Evolutionary conservation across 2,329 filamentous ascomycete species (phyloP).

Genomic region (Iodosphaeria phyllophila): DNA sequence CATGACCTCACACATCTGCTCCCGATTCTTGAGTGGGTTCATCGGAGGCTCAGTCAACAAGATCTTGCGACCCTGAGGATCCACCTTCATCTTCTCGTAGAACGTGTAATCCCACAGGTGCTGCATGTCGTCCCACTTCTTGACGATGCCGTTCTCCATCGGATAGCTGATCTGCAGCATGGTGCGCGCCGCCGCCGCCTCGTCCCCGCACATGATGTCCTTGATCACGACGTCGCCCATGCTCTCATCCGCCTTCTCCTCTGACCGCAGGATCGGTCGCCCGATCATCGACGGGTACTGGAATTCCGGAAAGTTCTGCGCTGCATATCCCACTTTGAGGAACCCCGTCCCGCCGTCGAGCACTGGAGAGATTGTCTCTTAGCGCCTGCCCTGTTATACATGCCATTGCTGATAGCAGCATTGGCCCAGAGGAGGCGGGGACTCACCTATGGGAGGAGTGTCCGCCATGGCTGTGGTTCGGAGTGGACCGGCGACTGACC

Average conservation of each 20-base stretch:
- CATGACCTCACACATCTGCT: slow-evolving; percentile 99
- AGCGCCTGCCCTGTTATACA: too few species aligned
- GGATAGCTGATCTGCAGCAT: slow-evolving; percentile 99
- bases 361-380: too few species aligned
- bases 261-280: slow-evolving; percentile 88
- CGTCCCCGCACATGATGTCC: slow-evolving; percentile 99
- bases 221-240: slow-evolving; percentile 56
- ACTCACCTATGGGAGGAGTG: too few species aligned
- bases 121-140: slow-evolving; percentile 99
- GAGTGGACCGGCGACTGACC: too few species aligned
- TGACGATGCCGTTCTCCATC: slow-evolving; percentile 99
- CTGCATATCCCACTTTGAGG: slow-evolving; percentile 98
- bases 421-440: too few species aligned
- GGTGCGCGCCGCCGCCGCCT: slow-evolving; percentile 83
- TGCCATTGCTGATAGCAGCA: too few species aligned
- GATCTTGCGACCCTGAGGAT: slow-evolving; percentile 86
- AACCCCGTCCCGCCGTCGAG: slow-evolving; percentile 99
- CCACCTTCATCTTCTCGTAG: slow-evolving; percentile 87
- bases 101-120: slow-evolving; percentile 99
- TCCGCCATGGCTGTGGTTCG: too few species aligned
- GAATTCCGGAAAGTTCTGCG: slow-evolving; percentile 97
- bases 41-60: slow-evolving; percentile 92
- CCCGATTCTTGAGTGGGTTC: slow-evolving; percentile 92
- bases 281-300: slow-evolving; percentile 98
- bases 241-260: slow-evolving; percentile 45